A percentile compares a stretch with the other conserved stretches of the same genome.
These are phyloP conservation scores for Suillus ampliporus DNA, from an alignment of 768 basidiomycete genomes.

Conservation along the genomic window DNA sequence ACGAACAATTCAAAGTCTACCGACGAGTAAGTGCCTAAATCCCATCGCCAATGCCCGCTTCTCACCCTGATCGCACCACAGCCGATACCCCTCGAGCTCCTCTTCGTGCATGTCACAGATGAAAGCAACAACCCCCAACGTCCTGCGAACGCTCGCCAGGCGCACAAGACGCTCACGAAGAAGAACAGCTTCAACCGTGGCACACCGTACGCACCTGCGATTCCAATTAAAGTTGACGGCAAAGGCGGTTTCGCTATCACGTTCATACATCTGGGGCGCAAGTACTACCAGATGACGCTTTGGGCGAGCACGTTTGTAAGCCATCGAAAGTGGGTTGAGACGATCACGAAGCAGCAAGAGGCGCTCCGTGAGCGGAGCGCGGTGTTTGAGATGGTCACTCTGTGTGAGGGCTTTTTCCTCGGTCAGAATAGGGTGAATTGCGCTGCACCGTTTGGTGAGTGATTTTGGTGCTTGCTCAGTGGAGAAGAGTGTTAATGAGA, in stretches of 20 bases:
- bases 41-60: not conserved
- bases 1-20: constrained; percentile 92
- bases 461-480: constrained; percentile 7
- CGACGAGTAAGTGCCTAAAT: constrained; percentile 68
- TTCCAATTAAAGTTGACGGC: constrained; percentile 58
- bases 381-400: constrained; percentile 83
- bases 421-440: constrained; percentile 91
- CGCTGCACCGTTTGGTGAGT: constrained; percentile 85
- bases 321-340: constrained; percentile 94
- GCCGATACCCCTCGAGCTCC: constrained; percentile 96
- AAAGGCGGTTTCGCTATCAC: constrained; percentile 93
- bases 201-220: constrained; percentile 49
- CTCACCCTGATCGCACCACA: constrained; percentile 37
- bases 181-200: constrained; percentile 48
- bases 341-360: constrained; percentile 89
- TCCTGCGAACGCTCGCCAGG: constrained; percentile 46
- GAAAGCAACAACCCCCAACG: constrained; percentile 48
- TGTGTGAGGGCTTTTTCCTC: constrained; percentile 89
- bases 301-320: constrained; percentile 87
- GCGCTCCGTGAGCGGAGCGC: constrained; percentile 80
- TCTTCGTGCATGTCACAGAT: constrained; percentile 80
- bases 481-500: constrained; percentile 10
- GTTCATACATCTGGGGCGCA: constrained; percentile 91
- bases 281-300: constrained; percentile 88
- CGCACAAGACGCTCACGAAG: constrained; percentile 48